Base-by-base conservation (phyloP, 2,329 filamentous ascomycete genomes). In the Paramyrothecium sp. region DNA sequence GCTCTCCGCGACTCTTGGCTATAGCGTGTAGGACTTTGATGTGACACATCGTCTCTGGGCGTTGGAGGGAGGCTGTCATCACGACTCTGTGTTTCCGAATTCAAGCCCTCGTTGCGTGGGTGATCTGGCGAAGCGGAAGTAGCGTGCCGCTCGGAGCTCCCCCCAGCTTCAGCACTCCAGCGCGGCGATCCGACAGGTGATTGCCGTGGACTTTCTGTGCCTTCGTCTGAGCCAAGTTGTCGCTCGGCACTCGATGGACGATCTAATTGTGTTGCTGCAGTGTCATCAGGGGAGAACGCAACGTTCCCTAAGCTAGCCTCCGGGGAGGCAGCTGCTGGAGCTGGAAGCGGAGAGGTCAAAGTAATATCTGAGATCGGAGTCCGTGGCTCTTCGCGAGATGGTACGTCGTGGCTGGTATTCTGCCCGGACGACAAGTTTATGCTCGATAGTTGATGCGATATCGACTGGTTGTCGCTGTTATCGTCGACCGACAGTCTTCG, bases 401-500 rank as follows among this genome's bases (percentile, higher is more conserved):
- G 26, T 30, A 30, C 26, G 26, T 10, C 26, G 10, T 30, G 38
- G 13, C 13, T 12, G 38, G 5, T 12, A 44, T 44, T 16, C 5
- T 44, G 7, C 13, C n/a, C 38, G 13, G 38, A 17, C 38, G 38
- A 44, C 13, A 44, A 16, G 38, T 44, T 44, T 4, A 44, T 16
- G 13, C 13, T 44, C 13, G 38, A 44, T 16, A 44, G 38, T 19
- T 19, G 13, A 19, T 19, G 38, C 13, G 38, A 44, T 5, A 44
- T 19, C 13, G 38, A 16, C 7, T 16, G 5, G 38, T 5, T 44
- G n/a, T 44, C 38, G 51, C 34, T 50, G 48, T 56, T 61, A 38
- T 64, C 61, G 58, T 68, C 67, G 22, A 63, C 56, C 41, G 73
- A 73, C 20, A 71, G 58, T 26, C 63, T 64, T 54, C 79, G 73